Conservation (phyloP, 2,329 filamentous ascomycete species). For the Colletotrichum sidae region DNA sequence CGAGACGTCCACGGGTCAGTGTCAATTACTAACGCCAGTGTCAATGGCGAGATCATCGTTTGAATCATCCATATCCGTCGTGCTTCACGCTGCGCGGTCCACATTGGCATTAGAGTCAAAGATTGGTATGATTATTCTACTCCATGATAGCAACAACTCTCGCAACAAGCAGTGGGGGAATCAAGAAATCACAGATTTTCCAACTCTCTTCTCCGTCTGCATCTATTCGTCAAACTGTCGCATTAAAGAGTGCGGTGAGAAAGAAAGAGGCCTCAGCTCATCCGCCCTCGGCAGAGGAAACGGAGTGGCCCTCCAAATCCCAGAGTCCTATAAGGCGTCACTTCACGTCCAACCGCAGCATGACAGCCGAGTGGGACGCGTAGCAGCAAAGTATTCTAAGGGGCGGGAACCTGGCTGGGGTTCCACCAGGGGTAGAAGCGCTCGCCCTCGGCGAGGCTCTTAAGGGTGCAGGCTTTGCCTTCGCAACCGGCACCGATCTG, state of each 20-base stretch:
- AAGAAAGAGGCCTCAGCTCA: neutral
- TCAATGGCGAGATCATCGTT: neutral
- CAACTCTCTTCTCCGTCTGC: neutral
- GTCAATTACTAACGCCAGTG: neutral
- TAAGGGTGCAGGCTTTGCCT: slow-evolving; percentile 40
- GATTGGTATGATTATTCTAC: slow-evolving; percentile 12
- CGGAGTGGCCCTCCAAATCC: neutral
- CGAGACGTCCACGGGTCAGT: neutral
- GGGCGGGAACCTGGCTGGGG: slow-evolving; percentile 30
- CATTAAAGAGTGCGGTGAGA: slow-evolving; percentile 1
- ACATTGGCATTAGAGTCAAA: neutral
- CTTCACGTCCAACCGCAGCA: slow-evolving; percentile 23
- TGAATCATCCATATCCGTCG: neutral
- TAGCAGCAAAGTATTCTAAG: slow-evolving; percentile 19
- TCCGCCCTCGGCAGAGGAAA: neutral
- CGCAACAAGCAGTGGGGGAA: slow-evolving; percentile 11
- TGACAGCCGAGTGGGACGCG: slow-evolving; percentile 26
- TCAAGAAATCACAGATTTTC: slow-evolving; percentile 17
- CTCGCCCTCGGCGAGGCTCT: slow-evolving; percentile 44
- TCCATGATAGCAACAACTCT: neutral
- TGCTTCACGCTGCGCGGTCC: neutral
- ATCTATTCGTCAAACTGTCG: slow-evolving; percentile 4
- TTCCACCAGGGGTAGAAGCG: slow-evolving; percentile 53
- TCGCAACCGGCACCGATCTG: slow-evolving; percentile 41
- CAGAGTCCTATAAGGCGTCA: neutral